These are phyloP conservation scores for Irpex sp. DNA, from an alignment of 1,284 basidiomycete genomes.

Conservation along the genomic window DNA sequence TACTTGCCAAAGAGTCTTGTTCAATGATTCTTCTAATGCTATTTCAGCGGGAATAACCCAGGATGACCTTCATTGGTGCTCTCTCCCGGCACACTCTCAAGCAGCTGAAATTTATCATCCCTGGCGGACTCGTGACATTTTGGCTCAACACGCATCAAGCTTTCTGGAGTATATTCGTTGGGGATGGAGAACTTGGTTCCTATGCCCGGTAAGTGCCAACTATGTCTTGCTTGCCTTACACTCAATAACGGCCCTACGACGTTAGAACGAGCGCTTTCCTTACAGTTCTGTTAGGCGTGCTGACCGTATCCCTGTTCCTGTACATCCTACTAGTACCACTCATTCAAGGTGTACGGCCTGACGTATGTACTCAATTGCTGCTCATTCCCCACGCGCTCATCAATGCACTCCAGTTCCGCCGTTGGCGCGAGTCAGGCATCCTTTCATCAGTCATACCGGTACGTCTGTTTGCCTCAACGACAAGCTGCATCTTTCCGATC, in stretches of 20 bases:
- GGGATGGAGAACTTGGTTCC: slow-evolving; percentile 28
- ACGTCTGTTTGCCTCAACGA: slow-evolving; percentile 12
- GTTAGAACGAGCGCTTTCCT: slow-evolving; percentile 46
- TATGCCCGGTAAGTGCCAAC: slow-evolving; percentile 48
- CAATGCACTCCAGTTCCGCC: slow-evolving; percentile 22
- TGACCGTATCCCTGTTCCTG: slow-evolving; percentile 65
- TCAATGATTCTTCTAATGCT: background rate
- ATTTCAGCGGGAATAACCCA: background rate
- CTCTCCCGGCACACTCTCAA: slow-evolving; percentile 48
- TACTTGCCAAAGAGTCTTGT: background rate
- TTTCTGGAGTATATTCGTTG: slow-evolving; percentile 40
- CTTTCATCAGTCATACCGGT: slow-evolving; percentile 57
- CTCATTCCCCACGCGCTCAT: background rate
- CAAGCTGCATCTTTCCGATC: slow-evolving; percentile 2
- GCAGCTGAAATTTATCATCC: slow-evolving; percentile 71
- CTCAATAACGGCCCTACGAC: background rate
- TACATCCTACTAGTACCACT: slow-evolving; percentile 65
- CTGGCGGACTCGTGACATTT: slow-evolving; percentile 59
- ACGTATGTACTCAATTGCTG: slow-evolving; percentile 43
- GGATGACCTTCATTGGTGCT: slow-evolving; percentile 14
- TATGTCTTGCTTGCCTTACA: background rate
- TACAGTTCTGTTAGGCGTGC: slow-evolving; percentile 47
- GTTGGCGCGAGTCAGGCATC: slow-evolving; percentile 41
- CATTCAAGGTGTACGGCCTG: slow-evolving; percentile 58
- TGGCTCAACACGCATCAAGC: slow-evolving; percentile 51